Evolutionary conservation across 768 basidiomycete species (phyloP), one percentile per base, ranked within the genome.

Genomic region (Rhodosporidiobolus sp.): DNA sequence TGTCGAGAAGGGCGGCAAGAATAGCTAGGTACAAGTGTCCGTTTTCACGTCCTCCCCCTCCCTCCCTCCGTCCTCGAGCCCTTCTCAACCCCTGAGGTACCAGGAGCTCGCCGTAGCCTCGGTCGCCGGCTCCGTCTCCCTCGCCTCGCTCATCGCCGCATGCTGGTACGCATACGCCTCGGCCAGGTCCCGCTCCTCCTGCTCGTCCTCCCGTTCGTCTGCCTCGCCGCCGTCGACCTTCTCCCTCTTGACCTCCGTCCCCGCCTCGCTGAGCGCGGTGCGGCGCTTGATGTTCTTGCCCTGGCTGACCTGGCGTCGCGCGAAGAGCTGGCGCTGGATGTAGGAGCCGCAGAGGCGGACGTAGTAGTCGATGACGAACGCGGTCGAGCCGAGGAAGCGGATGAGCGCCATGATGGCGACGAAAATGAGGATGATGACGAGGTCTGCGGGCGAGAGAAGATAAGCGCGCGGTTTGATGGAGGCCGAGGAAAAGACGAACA

Each of bases 371-470:
- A 76, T 55, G 3, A 72, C 50, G 70, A 75, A 89, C 49, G 86
- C 78, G 4, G 86, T 87, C 16, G 87, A 87, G 38, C 86, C 87
- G 22, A 84, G 69, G 67, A 89, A 85, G 26, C 88, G 84, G 85
- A 89, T 80, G 12, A 63, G 38, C 61, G 78, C 85, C 83, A 79
- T 88, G 70, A 92, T 85, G 10, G 90, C 90, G 46, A 91, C 90
- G 77, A 92, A 92, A 20, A 85, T 84, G 34, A 94, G 85, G 69
- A 94, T 88, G 80, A 92, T 89, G 32, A 88, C 85, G 81, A 94
- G 84, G 80, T 94, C 93, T 46, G 83, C 85, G 35, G 4, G 10
- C 0, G 49, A 48, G 11, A 11, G 43, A 17, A 24, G 30, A n/a
- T 56, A 26, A 11, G 55, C 3, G 30, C n/a, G n/a, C n/a, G n/a